phyloP scores from a whole-genome alignment of 768 basidiomycete species.

The Naganishia vaughanmartiniae region DNA sequence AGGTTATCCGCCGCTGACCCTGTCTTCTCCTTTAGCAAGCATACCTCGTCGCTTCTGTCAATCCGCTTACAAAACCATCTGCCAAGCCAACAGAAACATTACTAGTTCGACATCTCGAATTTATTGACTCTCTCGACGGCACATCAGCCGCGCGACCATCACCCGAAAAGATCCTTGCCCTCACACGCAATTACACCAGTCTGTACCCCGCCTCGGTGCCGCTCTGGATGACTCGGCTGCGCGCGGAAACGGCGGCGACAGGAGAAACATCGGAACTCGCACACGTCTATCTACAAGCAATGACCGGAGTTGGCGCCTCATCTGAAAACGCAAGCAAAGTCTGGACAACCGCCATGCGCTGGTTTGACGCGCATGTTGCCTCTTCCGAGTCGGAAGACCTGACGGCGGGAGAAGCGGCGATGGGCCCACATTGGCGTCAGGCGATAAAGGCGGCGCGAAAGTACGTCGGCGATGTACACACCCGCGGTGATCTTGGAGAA shows the following conservation, averaged over 20 bases:
- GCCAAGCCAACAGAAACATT: slow-evolving; percentile 39
- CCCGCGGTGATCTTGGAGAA: slow-evolving; percentile 13
- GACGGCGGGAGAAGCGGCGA: slow-evolving; percentile 33
- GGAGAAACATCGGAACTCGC: neutral
- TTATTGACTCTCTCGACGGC: slow-evolving; percentile 40
- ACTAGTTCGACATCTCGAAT: slow-evolving; percentile 39
- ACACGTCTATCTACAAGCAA: slow-evolving; percentile 3
- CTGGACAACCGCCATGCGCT: slow-evolving; percentile 8
- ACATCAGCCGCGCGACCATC: slow-evolving; percentile 59
- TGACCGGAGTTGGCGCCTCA: slow-evolving; percentile 8
- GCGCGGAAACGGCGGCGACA: slow-evolving; percentile 50
- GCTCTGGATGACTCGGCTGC: slow-evolving; percentile 64
- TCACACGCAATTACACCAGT: slow-evolving; percentile 35
- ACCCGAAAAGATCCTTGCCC: slow-evolving; percentile 58
- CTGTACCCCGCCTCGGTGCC: slow-evolving; percentile 50
- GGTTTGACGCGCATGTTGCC: slow-evolving; percentile 28
- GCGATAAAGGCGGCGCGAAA: slow-evolving; percentile 54
- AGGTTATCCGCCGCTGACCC: neutral
- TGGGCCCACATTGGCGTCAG: slow-evolving; percentile 55
- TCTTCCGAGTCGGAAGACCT: slow-evolving; percentile 32
- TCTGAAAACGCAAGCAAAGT: neutral
- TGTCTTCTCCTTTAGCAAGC: slow-evolving; percentile 54
- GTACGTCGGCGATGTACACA: neutral
- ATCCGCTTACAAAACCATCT: slow-evolving; percentile 39
- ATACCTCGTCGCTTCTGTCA: slow-evolving; percentile 56